Evolutionary conservation across 2,329 filamentous ascomycete genomes (phyloP).

Genomic region (Cladosporium oxysporum): DNA sequence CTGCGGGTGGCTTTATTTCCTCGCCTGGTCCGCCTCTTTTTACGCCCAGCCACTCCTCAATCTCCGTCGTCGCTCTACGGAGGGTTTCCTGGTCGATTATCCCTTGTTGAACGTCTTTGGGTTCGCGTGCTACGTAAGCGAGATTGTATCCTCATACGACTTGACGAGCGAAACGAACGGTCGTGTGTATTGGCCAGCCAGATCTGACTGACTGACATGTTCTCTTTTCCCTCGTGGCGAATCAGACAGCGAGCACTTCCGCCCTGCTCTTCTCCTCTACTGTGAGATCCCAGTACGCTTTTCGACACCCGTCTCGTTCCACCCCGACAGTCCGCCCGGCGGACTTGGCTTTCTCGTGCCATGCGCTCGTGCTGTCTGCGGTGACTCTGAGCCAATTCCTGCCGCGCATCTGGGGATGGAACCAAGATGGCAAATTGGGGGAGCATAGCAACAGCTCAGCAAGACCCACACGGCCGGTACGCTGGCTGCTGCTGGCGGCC

Average conservation of each 20-base stretch:
- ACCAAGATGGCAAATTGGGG: background rate
- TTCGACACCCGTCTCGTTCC: constrained; percentile 49
- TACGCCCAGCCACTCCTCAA: constrained; percentile 89
- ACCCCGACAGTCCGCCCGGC: constrained; percentile 85
- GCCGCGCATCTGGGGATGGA: constrained; percentile 73
- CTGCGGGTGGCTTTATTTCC: constrained; percentile 34
- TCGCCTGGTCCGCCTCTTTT: constrained; percentile 75
- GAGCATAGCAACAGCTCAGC: background rate
- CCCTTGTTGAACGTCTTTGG: constrained; percentile 74
- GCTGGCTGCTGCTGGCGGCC: background rate
- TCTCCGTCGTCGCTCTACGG: constrained; percentile 71
- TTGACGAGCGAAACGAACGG: no score
- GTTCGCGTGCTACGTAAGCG: constrained; percentile 67
- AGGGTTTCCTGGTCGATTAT: constrained; percentile 85
- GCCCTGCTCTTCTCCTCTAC: background rate
- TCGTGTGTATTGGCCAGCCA: no score
- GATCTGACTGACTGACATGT: background rate
- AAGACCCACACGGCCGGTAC: background rate
- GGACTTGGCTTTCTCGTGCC: constrained; percentile 82
- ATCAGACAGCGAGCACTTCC: background rate
- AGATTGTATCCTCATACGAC: no score
- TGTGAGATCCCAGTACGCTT: background rate
- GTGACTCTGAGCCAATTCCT: constrained; percentile 78
- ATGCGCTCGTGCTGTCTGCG: constrained; percentile 72
- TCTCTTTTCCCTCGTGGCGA: background rate